Evolutionary conservation across 2,329 filamentous ascomycete species (phyloP).

Genomic region (Fusarium sp.): DNA sequence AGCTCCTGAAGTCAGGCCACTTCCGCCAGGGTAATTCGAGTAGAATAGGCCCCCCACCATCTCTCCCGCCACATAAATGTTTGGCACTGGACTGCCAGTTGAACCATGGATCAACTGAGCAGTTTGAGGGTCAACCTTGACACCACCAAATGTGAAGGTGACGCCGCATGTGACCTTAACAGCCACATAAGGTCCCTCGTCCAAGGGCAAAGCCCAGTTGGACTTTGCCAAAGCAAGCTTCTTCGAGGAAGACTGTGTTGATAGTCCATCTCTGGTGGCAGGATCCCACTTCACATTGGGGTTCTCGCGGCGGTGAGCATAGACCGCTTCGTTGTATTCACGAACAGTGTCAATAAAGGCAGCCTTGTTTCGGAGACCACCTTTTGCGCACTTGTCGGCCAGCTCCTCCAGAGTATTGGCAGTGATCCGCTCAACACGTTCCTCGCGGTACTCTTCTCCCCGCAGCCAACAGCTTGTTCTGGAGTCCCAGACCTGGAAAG

Average conservation of each 20-base stretch:
- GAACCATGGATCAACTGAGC: not conserved
- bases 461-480: constrained; percentile 3
- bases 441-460: constrained; percentile 9
- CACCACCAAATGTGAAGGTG: constrained; percentile 7
- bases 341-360: not conserved
- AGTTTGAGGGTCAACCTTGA: constrained; percentile 6
- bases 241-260: constrained; percentile 4
- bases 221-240: constrained; percentile 6
- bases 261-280: constrained; percentile 1
- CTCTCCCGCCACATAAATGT: constrained; percentile 1
- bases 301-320: not conserved
- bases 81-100: not conserved
- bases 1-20: constrained; percentile 9
- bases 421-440: constrained; percentile 6
- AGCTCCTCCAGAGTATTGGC: constrained; percentile 1
- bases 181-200: constrained; percentile 2
- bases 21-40: constrained; percentile 12
- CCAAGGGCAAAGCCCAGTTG: constrained; percentile 13
- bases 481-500: constrained; percentile 13
- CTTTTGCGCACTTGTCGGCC: not conserved
- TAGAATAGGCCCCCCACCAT: constrained; percentile 12
- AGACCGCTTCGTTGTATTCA: constrained; percentile 11
- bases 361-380: not conserved
- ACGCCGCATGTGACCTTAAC: constrained; percentile 16
- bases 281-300: constrained; percentile 4